Evolutionary conservation across 805 yeast genomes (phyloP).

Genomic region (Starmerella asiatica): DNA sequence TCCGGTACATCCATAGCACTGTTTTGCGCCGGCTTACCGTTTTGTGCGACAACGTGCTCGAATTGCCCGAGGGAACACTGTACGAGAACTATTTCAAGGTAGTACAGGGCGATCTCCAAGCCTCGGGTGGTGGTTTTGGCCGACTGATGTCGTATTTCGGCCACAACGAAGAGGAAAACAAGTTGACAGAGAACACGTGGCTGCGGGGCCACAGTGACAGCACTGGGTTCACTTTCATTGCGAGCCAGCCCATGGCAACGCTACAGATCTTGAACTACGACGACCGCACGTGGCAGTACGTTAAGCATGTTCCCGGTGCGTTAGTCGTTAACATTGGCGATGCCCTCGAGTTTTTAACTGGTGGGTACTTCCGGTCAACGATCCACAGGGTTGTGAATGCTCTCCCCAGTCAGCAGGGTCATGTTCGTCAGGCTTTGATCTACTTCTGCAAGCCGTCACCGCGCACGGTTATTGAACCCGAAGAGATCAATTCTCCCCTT

Average conservation of each 20-base stretch:
- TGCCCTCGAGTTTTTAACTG: slow-evolving; percentile 32
- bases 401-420: slow-evolving; percentile 31
- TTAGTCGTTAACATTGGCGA: slow-evolving; percentile 34
- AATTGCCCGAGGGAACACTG: slow-evolving; percentile 36
- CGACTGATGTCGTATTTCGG: slow-evolving; percentile 31
- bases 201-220: slow-evolving; percentile 38
- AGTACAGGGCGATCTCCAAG: slow-evolving; percentile 24
- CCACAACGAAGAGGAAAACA: slow-evolving; percentile 24
- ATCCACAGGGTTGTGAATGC: slow-evolving; percentile 39
- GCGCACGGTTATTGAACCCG: slow-evolving; percentile 32
- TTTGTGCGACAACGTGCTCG: slow-evolving; percentile 35
- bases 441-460: slow-evolving; percentile 33
- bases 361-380: slow-evolving; percentile 36
- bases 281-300: slow-evolving; percentile 30
- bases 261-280: slow-evolving; percentile 31
- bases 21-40: slow-evolving; percentile 30
- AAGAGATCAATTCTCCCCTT: slow-evolving; percentile 30
- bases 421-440: slow-evolving; percentile 31
- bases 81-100: slow-evolving; percentile 30
- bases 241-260: slow-evolving; percentile 32
- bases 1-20: slow-evolving; percentile 28
- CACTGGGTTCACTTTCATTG: slow-evolving; percentile 31
- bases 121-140: slow-evolving; percentile 33
- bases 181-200: slow-evolving; percentile 31
- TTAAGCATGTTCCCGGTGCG: slow-evolving; percentile 29